Conservation (phyloP, 345 rosid species). For the Salix viminalis region DNA sequence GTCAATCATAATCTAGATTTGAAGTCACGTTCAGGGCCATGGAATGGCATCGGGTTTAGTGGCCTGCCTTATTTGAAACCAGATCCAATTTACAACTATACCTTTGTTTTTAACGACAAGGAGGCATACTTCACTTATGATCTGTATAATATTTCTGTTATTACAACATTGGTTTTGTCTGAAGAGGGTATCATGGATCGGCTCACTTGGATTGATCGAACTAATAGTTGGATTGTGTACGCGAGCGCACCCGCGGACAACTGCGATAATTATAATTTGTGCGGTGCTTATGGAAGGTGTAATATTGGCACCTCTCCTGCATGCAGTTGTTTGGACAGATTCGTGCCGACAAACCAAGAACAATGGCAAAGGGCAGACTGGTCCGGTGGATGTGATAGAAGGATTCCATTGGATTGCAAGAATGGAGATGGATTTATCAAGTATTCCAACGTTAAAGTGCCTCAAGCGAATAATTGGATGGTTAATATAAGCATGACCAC, state of each 20-base stretch:
- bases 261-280: background rate
- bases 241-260: background rate
- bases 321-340: slow-evolving; percentile 1
- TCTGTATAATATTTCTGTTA: background rate
- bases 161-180: background rate
- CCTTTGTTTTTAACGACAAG: background rate
- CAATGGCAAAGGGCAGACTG: slow-evolving; percentile 1
- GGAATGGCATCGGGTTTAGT: slow-evolving; percentile 1
- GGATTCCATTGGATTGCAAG: background rate
- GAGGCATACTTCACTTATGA: slow-evolving; percentile 3
- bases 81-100: background rate
- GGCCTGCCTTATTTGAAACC: background rate
- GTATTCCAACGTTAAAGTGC: slow-evolving; percentile 6
- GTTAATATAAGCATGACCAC: background rate
- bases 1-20: background rate
- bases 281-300: slow-evolving; percentile 6
- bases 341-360: background rate
- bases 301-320: background rate
- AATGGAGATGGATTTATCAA: slow-evolving; percentile 6
- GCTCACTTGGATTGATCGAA: background rate
- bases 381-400: background rate
- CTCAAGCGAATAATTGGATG: background rate
- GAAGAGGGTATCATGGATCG: background rate
- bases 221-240: background rate
- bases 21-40: background rate